Conservation (phyloP, 257 asterid genomes). For the Plantago elongata region DNA sequence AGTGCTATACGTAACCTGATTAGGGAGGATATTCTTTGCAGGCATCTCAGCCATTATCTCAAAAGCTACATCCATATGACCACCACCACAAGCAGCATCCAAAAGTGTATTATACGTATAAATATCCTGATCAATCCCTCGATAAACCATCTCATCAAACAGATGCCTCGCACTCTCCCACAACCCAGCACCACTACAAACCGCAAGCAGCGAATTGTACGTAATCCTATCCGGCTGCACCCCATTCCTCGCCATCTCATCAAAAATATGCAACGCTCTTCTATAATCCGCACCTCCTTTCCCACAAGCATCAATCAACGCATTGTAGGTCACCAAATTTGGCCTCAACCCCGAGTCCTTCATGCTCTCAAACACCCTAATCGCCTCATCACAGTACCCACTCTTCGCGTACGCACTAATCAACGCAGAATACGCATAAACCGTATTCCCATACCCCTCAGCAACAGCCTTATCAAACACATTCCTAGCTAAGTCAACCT, state of each 20-base stretch:
- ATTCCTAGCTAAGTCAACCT: conserved; percentile 68
- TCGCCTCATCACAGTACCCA: conserved; percentile 70
- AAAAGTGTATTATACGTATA: conserved; percentile 82
- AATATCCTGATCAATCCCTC: conserved; percentile 80
- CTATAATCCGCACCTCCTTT: conserved; percentile 92
- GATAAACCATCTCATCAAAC: conserved; percentile 68
- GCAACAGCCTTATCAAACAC: conserved; percentile 57
- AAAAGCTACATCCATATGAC: conserved; percentile 72
- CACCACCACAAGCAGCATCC: conserved; percentile 86
- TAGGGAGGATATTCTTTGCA: conserved; percentile 56
- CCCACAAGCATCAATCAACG: conserved; percentile 89
- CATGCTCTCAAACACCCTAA: conserved; percentile 63
- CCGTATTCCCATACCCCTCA: conserved; percentile 83
- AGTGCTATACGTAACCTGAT: conserved; percentile 85
- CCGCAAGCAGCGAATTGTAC: conserved; percentile 85
- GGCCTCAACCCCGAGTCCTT: conserved; percentile 80
- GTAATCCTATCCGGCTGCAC: conserved; percentile 89
- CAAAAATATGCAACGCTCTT: conserved; percentile 69
- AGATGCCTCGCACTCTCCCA: conserved; percentile 67
- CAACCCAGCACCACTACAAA: conserved; percentile 85
- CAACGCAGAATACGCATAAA: conserved; percentile 76
- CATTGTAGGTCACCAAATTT: conserved; percentile 80
- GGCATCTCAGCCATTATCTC: conserved; percentile 78
- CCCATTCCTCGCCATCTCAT: conserved; percentile 65
- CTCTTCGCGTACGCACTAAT: conserved; percentile 94